Evolutionary conservation across 2,329 filamentous ascomycete genomes (phyloP).

Genomic region (Paecilomyces sp.): DNA sequence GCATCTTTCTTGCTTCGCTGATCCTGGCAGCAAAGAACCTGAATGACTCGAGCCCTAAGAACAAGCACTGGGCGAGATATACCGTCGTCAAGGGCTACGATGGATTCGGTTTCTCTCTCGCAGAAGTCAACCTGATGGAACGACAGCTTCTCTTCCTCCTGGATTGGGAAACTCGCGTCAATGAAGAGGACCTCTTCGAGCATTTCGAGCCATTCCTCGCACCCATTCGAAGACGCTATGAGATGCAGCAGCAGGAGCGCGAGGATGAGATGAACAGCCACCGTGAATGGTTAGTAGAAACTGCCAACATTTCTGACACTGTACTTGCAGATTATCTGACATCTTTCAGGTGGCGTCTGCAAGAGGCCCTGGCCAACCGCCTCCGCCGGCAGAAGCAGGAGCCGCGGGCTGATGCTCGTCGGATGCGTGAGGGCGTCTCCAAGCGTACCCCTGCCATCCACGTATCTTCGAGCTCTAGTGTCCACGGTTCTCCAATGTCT

Average conservation of each 20-base stretch:
- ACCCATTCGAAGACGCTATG: slow-evolving; percentile 62
- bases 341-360: slow-evolving; percentile 20
- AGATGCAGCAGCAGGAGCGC: slow-evolving; percentile 45
- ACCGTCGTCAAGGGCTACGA: slow-evolving; percentile 66
- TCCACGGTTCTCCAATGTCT: slow-evolving; percentile 22
- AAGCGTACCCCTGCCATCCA: slow-evolving; percentile 21
- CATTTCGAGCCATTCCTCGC: slow-evolving; percentile 84
- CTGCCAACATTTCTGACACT: background rate
- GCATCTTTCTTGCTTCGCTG: slow-evolving; percentile 75
- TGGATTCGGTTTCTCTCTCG: slow-evolving; percentile 83
- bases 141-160: slow-evolving; percentile 93
- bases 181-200: slow-evolving; percentile 73
- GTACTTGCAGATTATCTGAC: background rate
- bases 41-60: slow-evolving; percentile 98
- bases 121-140: slow-evolving; percentile 99
- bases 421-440: slow-evolving; percentile 10
- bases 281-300: slow-evolving; percentile 22
- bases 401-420: slow-evolving; percentile 18
- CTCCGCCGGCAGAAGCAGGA: slow-evolving; percentile 31
- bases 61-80: slow-evolving; percentile 99
- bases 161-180: slow-evolving; percentile 88
- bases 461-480: slow-evolving; percentile 17
- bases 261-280: slow-evolving; percentile 38
- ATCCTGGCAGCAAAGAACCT: slow-evolving; percentile 85
- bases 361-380: slow-evolving; percentile 27